Conservation (phyloP, 177 flowering plant genomes). For the Vitis hybrid region DNA sequence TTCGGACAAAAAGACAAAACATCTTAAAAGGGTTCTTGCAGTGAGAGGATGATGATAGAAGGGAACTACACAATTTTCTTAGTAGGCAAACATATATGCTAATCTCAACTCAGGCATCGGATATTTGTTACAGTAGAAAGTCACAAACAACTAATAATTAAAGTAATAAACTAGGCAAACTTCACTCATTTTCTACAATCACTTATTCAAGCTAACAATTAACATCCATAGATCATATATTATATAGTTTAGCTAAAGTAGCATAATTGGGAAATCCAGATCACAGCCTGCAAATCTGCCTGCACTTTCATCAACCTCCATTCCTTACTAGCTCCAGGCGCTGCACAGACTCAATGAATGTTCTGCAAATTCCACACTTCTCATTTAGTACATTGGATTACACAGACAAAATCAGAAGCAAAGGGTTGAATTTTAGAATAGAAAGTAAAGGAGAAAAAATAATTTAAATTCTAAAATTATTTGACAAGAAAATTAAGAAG, state of each 20-base stretch:
- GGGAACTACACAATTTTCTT: too few relatives aligned
- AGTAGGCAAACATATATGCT: too few relatives aligned
- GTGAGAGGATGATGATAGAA: too few relatives aligned
- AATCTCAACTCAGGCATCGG: too few relatives aligned
- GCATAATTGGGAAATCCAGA: background rate
- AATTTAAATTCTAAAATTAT: too few relatives aligned
- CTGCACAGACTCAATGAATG: constrained; percentile 31
- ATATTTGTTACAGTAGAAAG: too few relatives aligned
- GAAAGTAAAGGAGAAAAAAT: too few relatives aligned
- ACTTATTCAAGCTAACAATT: constrained; percentile 1
- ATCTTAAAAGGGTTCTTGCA: too few relatives aligned
- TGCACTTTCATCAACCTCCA: constrained; percentile 1
- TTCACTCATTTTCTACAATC: constrained; percentile 1
- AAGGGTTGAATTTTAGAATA: too few relatives aligned
- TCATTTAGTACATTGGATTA: background rate
- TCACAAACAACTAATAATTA: background rate
- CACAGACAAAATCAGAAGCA: background rate
- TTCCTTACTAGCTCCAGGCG: constrained; percentile 24
- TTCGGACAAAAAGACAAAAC: too few relatives aligned
- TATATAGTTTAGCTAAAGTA: background rate
- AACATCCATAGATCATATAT: background rate
- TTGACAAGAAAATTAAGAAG: too few relatives aligned
- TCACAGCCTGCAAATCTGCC: background rate
- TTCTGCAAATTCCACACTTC: constrained; percentile 25
- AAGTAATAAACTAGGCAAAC: background rate